Conservation (phyloP, 441 rosid species). For the Sinapis alba region DNA sequence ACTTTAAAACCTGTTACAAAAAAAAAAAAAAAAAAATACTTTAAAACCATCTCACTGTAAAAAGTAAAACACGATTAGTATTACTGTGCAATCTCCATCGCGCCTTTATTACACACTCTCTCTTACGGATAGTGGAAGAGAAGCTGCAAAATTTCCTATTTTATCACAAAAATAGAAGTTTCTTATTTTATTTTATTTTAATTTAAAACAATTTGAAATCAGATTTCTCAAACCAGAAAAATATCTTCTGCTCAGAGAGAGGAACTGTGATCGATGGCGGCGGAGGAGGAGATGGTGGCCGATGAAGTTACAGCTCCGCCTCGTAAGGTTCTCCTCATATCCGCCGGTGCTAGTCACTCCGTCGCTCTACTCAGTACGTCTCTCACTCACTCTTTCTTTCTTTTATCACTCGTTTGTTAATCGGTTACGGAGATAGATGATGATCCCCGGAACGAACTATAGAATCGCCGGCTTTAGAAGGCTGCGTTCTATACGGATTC, state of each 20-base stretch:
- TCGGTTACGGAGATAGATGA: slow-evolving; percentile 9
- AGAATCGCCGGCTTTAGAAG: slow-evolving; percentile 6
- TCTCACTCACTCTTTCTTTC: slow-evolving; percentile 26
- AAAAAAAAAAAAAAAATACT: too few species aligned
- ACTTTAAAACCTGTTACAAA: too few species aligned
- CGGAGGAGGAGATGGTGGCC: slow-evolving; percentile 44
- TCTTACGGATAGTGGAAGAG: slow-evolving; percentile 38
- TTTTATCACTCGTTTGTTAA: neutral
- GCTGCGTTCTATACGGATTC: slow-evolving; percentile 8
- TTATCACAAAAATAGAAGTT: slow-evolving; percentile 17
- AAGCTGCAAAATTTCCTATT: slow-evolving; percentile 38
- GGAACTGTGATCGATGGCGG: slow-evolving; percentile 47
- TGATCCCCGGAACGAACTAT: neutral
- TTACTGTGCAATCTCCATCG: slow-evolving; percentile 34
- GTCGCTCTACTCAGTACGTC: slow-evolving; percentile 87
- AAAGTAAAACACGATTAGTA: neutral
- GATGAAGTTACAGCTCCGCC: slow-evolving; percentile 49
- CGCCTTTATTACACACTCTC: slow-evolving; percentile 37
- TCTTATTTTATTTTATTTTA: neutral
- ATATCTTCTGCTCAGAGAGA: neutral
- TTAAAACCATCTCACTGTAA: neutral
- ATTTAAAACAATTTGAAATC: neutral
- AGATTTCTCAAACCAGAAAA: neutral
- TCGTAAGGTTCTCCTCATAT: slow-evolving; percentile 74
- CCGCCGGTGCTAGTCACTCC: slow-evolving; percentile 98